Conservation (phyloP, 371 early-diverging fungal species). For the Mucor velutinosus region DNA sequence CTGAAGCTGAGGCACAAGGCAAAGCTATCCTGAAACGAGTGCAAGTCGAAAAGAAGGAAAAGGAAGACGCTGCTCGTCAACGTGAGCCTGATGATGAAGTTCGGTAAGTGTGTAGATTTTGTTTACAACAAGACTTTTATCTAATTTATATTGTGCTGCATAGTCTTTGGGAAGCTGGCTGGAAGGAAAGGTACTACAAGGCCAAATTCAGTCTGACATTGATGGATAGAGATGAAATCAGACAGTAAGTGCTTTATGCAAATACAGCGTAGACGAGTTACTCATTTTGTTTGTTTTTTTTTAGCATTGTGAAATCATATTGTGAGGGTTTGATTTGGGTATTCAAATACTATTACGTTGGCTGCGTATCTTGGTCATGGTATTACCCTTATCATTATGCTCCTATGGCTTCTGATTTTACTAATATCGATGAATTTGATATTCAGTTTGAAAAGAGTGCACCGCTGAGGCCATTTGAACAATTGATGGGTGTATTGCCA, state of each 20-base stretch:
- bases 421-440: constrained; percentile 72
- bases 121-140: neutral
- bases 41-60: constrained; percentile 56
- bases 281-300: neutral
- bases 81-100: constrained; percentile 80
- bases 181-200: constrained; percentile 89
- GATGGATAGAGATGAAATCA: constrained; percentile 62
- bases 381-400: constrained; percentile 99
- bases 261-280: neutral
- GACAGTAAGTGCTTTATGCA: constrained; percentile 46
- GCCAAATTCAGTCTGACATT: constrained; percentile 80
- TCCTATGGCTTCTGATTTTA: constrained; percentile 94
- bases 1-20: constrained; percentile 31
- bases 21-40: constrained; percentile 55
- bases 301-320: constrained; percentile 84
- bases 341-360: constrained; percentile 94
- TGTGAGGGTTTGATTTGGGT: constrained; percentile 99
- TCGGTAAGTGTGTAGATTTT: constrained; percentile 23
- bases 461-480: constrained; percentile 96
- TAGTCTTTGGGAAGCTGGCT: constrained; percentile 83
- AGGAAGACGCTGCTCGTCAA: constrained; percentile 56
- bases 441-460: constrained; percentile 79
- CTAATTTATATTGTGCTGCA: constrained; percentile 1
- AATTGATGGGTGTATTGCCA: constrained; percentile 98
- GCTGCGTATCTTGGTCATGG: constrained; percentile 98